Conservation (phyloP, 441 rosid genomes). For the Pelargonium fulgidum region DNA sequence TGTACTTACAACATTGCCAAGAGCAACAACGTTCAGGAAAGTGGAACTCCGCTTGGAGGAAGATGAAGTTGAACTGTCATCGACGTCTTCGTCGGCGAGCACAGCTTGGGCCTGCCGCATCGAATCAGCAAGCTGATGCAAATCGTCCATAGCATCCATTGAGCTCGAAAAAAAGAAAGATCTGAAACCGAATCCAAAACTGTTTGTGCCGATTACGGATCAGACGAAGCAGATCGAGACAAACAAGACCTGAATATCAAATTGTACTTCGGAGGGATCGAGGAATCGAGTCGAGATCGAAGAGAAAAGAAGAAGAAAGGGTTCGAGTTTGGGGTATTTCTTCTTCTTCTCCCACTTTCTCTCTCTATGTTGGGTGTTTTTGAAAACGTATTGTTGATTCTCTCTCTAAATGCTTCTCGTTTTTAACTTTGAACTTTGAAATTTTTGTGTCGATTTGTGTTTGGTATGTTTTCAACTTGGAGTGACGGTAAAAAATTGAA, state of each 20-base stretch:
- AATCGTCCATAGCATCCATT: slow-evolving; percentile 81
- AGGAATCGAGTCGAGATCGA: not conserved
- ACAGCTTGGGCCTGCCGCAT: slow-evolving; percentile 65
- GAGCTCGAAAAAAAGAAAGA: not conserved
- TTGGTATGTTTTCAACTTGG: not conserved
- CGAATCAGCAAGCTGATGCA: slow-evolving; percentile 55
- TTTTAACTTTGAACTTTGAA: not conserved
- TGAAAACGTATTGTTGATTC: not conserved
- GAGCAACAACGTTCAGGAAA: slow-evolving; percentile 65
- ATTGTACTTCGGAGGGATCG: not conserved
- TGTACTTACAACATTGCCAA: slow-evolving; percentile 64
- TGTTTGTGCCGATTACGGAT: not conserved
- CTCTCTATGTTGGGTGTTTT: not conserved
- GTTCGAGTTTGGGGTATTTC: not conserved
- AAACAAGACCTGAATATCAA: not conserved
- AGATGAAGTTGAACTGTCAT: slow-evolving; percentile 41
- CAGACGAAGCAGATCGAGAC: slow-evolving; percentile 13
- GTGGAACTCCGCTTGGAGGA: slow-evolving; percentile 39
- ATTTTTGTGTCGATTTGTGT: not conserved
- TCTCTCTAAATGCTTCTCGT: not conserved
- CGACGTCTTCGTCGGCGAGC: slow-evolving; percentile 77
- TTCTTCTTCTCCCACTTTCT: slow-evolving; percentile 1
- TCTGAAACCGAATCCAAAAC: not conserved
- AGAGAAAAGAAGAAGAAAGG: not conserved
- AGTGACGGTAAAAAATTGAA: not conserved